Conservation (phyloP, 495 filamentous ascomycete genomes). For the Tuber magnatum region DNA sequence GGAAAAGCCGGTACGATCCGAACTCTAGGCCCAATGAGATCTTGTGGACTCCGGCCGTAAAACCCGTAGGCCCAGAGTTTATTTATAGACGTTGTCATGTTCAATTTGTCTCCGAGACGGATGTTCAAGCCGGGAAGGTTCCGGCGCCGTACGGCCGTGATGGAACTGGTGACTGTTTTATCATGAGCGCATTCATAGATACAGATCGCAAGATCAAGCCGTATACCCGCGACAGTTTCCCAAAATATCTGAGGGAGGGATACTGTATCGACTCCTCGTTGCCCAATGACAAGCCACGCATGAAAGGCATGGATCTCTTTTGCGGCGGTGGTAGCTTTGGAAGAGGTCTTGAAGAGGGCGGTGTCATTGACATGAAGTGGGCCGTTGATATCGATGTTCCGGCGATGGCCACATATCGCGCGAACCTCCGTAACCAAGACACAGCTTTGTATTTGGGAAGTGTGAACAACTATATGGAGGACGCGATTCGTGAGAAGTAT, state of each 20-base stretch:
- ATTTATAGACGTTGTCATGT: constrained; percentile 55
- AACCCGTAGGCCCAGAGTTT: constrained; percentile 41
- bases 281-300: constrained; percentile 40
- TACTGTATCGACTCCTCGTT: constrained; percentile 44
- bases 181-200: constrained; percentile 46
- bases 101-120: constrained; percentile 47
- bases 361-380: constrained; percentile 55
- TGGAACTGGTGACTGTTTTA: constrained; percentile 60
- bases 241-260: constrained; percentile 49
- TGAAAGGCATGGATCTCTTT: constrained; percentile 58
- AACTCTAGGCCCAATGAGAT: constrained; percentile 58
- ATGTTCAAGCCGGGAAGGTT: constrained; percentile 44
- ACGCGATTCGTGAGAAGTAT: constrained; percentile 50
- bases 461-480: constrained; percentile 58
- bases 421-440: constrained; percentile 47
- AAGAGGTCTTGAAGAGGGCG: constrained; percentile 64
- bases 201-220: constrained; percentile 12
- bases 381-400: constrained; percentile 56
- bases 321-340: constrained; percentile 69
- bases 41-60: constrained; percentile 50
- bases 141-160: constrained; percentile 57
- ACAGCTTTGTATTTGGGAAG: constrained; percentile 56
- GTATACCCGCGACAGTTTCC: constrained; percentile 23
- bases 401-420: constrained; percentile 63
- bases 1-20: constrained; percentile 10